Conservation (phyloP, 371 early-diverging fungal species). For the Capniomyces stellatus region DNA sequence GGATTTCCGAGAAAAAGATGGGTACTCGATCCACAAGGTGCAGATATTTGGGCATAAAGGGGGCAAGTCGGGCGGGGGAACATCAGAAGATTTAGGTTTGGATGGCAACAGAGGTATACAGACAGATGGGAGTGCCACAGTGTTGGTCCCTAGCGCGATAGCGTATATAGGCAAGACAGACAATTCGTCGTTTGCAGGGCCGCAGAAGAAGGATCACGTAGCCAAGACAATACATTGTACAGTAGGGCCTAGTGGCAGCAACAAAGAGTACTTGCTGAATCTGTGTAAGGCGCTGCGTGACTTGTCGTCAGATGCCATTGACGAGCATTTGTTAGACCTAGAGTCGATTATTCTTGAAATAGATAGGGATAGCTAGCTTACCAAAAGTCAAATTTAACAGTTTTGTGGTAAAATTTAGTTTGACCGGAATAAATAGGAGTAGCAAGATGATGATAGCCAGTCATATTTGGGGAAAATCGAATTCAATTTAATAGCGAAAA, state of each 20-base stretch:
- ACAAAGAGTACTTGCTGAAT: slow-evolving; percentile 55
- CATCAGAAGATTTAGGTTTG: slow-evolving; percentile 16
- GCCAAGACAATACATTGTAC: slow-evolving; percentile 50
- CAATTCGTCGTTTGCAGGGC: slow-evolving; percentile 70
- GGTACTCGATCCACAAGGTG: slow-evolving; percentile 51
- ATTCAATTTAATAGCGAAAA: too few species aligned
- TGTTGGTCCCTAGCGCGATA: slow-evolving; percentile 31
- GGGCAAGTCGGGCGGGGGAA: background rate
- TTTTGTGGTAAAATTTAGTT: too few species aligned
- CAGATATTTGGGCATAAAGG: slow-evolving; percentile 32
- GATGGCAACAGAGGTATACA: slow-evolving; percentile 35
- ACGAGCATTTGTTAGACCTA: background rate
- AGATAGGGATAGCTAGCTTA: too few species aligned
- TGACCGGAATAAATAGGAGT: too few species aligned
- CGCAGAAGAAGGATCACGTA: slow-evolving; percentile 41
- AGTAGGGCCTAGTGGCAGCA: slow-evolving; percentile 60
- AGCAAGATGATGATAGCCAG: too few species aligned
- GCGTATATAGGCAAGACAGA: slow-evolving; percentile 66
- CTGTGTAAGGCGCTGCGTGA: slow-evolving; percentile 41
- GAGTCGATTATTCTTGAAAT: too few species aligned
- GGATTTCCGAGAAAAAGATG: slow-evolving; percentile 78
- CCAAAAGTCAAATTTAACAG: too few species aligned
- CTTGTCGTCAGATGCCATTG: too few species aligned
- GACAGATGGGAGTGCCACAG: too few species aligned
- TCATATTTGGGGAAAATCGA: too few species aligned